Evolutionary conservation across 192 early-diverging fungal genomes (phyloP).

Genomic region (Kappamyces sp.): DNA sequence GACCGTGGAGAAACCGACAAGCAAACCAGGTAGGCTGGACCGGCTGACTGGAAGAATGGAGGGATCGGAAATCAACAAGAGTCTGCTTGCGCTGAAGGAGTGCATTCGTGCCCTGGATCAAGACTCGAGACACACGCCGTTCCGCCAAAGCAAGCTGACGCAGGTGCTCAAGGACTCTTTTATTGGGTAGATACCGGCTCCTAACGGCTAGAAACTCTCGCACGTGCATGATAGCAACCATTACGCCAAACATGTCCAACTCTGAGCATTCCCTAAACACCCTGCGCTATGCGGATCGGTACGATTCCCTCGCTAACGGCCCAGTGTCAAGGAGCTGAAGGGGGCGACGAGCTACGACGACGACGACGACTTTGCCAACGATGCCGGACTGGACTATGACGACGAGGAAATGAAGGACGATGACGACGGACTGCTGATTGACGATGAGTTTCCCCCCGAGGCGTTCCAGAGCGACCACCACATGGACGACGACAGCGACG

Average conservation of each 20-base stretch:
- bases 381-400: conserved; percentile 21
- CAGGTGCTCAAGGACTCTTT: conserved; percentile 97
- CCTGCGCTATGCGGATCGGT: conserved; percentile 91
- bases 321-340: conserved; percentile 57
- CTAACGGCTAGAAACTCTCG: conserved; percentile 66
- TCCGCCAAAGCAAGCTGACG: conserved; percentile 95
- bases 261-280: conserved; percentile 97
- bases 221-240: conserved; percentile 98
- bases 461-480: conserved; percentile 22
- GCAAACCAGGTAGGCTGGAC: conserved; percentile 68
- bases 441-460: conserved; percentile 44
- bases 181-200: conserved; percentile 54
- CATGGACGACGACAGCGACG: conserved; percentile 14
- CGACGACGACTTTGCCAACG: conserved; percentile 20
- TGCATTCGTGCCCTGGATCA: conserved; percentile 96
- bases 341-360: conserved; percentile 24
- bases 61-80: conserved; percentile 99
- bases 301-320: neutral
- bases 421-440: conserved; percentile 24
- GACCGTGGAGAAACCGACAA: conserved; percentile 91
- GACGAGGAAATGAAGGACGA: conserved; percentile 23
- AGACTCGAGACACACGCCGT: conserved; percentile 93
- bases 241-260: conserved; percentile 92
- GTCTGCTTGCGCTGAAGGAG: conserved; percentile 93
- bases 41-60: conserved; percentile 68